Evolutionary conservation across 148 eudicot species (phyloP).

Genomic region (Rhododendron ovatum): DNA sequence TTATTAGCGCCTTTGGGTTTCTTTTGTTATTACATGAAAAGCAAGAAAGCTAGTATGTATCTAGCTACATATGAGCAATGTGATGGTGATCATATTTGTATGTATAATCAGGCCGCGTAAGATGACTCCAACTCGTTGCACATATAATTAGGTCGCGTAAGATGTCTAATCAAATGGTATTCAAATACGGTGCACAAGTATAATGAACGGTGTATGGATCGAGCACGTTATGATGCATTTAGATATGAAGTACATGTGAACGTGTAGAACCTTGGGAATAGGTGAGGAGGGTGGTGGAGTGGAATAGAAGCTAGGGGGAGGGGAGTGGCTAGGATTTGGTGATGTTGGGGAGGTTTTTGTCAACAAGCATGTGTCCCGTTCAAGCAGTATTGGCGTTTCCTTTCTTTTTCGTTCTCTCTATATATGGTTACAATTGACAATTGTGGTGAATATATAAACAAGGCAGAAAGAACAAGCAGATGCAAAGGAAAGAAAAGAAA

Average conservation of each 20-base stretch:
- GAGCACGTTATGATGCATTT: background rate
- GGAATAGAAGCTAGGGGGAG: constrained; percentile 26
- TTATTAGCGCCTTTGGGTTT: too few species aligned
- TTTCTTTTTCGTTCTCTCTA: constrained; percentile 18
- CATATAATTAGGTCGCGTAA: background rate
- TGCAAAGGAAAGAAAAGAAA: constrained; percentile 15
- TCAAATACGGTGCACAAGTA: background rate
- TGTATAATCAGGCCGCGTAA: too few species aligned
- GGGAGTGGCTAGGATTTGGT: constrained; percentile 13
- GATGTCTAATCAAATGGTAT: background rate
- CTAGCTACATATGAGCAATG: too few species aligned
- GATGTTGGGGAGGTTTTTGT: constrained; percentile 34
- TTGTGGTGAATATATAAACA: background rate
- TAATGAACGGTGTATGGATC: background rate
- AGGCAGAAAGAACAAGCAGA: constrained; percentile 25
- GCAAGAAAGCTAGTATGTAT: too few species aligned
- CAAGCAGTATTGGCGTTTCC: constrained; percentile 7
- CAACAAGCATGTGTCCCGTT: constrained; percentile 40
- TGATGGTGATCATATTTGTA: too few species aligned
- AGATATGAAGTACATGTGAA: background rate
- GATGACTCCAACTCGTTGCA: too few species aligned
- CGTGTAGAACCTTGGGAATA: constrained; percentile 9
- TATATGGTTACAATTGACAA: background rate
- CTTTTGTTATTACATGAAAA: too few species aligned
- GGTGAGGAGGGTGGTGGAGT: constrained; percentile 23